Evolutionary conservation across 306 rosid species (phyloP), one percentile per base, ranked within the genome.

Genomic region (Canavalia ensiformis): DNA sequence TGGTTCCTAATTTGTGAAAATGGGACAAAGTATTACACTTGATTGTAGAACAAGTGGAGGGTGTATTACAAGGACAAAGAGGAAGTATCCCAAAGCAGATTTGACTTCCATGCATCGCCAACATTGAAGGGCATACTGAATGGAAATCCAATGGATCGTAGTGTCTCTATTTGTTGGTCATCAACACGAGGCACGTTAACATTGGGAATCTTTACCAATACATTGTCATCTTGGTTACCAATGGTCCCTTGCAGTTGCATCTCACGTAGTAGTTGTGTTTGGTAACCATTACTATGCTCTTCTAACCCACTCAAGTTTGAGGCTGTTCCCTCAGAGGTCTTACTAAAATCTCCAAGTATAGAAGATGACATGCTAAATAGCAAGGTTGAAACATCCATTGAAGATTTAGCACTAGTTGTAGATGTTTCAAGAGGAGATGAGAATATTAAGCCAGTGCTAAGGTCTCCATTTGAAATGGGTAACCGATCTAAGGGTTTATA

Each of bases 311-410:
- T 72, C 49, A 86, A 84, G 47, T 79, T 86, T 60, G 84, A 51
- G 34, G 77, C 81, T 64, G 81, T 44, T 52, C 45, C 62, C 58
- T 84, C 88, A 34, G 75, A 54, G 34, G 75, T 76, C 58, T 63
- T 62, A 7, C 73, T 44, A 33, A 57, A 83, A 33, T 92, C 92
- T 82, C 89, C 88, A 28, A 87, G 79, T 68, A 90, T 63, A 1
- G 97, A 90, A 55, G 97, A 90, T 46, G 97, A 87, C 98, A 91
- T 92, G 78, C 82, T 92, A 47, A 91, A 56, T 72, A 90, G 58
- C 91, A 90, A 82, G 42, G 98, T 89, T 62, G 97, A 84, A 55
- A 88, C 80, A 74, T 91, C 97, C 64, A 81, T 33, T 4, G 86
- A n/a, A 31, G 88, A 56, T 70, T 83, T 84, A 49, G 84, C 34